These are phyloP conservation scores for Punctularia strigosozonata DNA, from an alignment of 768 basidiomycete genomes.

Conservation along the genomic window DNA sequence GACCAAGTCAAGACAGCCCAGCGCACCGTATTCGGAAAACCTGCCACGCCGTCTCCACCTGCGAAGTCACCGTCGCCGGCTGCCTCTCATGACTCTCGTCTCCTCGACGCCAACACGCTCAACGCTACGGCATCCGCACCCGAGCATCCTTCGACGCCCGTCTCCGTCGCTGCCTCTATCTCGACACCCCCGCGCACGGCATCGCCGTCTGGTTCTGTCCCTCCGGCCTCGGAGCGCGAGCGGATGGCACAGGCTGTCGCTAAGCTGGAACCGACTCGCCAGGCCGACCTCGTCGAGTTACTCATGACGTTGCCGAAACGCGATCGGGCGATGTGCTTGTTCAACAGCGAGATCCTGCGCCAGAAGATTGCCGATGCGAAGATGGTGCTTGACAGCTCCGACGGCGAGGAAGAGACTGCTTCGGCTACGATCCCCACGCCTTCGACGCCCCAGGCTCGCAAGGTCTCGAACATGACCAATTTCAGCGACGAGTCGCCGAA, in stretches of 20 bases:
- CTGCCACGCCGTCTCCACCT: conserved; percentile 26
- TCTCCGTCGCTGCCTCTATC: conserved; percentile 64
- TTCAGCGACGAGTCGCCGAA: conserved; percentile 44
- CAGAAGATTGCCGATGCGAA: conserved; percentile 76
- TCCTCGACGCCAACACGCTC: conserved; percentile 49
- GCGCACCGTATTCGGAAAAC: conserved; percentile 11
- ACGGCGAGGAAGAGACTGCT: conserved; percentile 34
- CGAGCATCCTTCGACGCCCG: conserved; percentile 79
- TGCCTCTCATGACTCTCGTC: conserved; percentile 57
- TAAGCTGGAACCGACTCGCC: conserved; percentile 48
- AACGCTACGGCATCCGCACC: conserved; percentile 81
- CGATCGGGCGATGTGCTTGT: conserved; percentile 84
- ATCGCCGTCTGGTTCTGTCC: conserved; percentile 54
- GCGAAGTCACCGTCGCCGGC: conserved; percentile 45
- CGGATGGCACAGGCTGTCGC: conserved; percentile 57
- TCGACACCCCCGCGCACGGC: conserved; percentile 78
- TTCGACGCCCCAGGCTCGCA: conserved; percentile 56
- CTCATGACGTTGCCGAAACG: conserved; percentile 81
- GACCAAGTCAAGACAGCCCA: conserved; percentile 42
- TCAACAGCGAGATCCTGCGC: conserved; percentile 72
- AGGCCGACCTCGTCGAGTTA: conserved; percentile 60
- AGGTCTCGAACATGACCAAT: conserved; percentile 24
- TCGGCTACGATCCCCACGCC: conserved; percentile 27
- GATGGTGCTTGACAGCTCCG: conserved; percentile 65
- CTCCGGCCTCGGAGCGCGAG: conserved; percentile 61